A percentile compares a stretch with the other conserved stretches of the same genome.
Conservation (phyloP, 2,329 filamentous ascomycete genomes). For the Rhytidhysteron rufulum region DNA sequence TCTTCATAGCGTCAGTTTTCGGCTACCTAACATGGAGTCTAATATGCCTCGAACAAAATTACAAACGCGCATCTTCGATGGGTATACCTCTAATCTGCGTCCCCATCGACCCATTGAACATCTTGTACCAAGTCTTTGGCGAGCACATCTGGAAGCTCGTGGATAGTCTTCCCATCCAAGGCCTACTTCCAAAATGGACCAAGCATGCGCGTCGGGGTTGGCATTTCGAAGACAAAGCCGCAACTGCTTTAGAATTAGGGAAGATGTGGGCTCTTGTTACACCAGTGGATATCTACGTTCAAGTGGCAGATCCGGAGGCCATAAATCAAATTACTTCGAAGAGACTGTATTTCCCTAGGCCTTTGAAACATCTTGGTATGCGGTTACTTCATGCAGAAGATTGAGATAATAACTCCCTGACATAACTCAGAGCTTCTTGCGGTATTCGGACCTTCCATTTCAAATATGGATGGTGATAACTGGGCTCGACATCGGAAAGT, state of each 20-base stretch:
- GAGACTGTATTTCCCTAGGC: slow-evolving; percentile 11
- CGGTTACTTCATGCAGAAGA: too few species aligned
- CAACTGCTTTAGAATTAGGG: slow-evolving; percentile 9
- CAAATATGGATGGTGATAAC: slow-evolving; percentile 10
- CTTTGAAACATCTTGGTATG: too few species aligned
- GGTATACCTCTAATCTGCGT: slow-evolving; percentile 10
- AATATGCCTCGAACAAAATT: slow-evolving; percentile 5
- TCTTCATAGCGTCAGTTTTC: not conserved
- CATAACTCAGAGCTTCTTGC: not conserved
- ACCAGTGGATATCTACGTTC: slow-evolving; percentile 11
- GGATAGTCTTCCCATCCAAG: not conserved
- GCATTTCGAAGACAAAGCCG: slow-evolving; percentile 14
- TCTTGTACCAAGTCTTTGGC: slow-evolving; percentile 11
- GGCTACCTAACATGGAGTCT: slow-evolving; percentile 6
- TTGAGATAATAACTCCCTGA: too few species aligned
- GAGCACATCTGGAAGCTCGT: slow-evolving; percentile 6
- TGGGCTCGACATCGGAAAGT: slow-evolving; percentile 40
- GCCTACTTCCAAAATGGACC: slow-evolving; percentile 4
- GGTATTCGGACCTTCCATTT: slow-evolving; percentile 1
- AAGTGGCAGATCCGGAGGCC: slow-evolving; percentile 11
- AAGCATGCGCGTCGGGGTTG: slow-evolving; percentile 14
- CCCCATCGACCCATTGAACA: slow-evolving; percentile 10
- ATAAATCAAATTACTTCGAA: slow-evolving; percentile 10
- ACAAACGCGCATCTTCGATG: slow-evolving; percentile 9
- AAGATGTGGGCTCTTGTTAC: slow-evolving; percentile 12